Percentiles rank a stretch among this genome's conserved stretches.
These are phyloP conservation scores for Colletotrichum godetiae DNA, from an alignment of 2,329 filamentous ascomycete genomes.

Conservation along the genomic window DNA sequence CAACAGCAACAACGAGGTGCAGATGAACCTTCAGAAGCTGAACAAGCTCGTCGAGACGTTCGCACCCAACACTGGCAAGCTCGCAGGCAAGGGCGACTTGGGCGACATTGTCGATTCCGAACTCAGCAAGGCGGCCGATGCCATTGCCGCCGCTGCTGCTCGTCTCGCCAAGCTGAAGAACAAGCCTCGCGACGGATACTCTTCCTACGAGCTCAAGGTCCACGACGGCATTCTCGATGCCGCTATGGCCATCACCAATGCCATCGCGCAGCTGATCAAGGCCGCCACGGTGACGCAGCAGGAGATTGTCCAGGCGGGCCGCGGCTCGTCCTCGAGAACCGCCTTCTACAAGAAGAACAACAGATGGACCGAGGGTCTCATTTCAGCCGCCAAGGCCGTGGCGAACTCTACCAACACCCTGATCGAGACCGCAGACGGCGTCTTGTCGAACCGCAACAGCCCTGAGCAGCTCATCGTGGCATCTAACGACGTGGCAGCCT, in stretches of 20 bases:
- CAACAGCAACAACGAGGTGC: constrained; percentile 96
- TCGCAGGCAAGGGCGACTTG: constrained; percentile 84
- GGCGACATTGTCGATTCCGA: constrained; percentile 94
- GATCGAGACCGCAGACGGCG: constrained; percentile 97
- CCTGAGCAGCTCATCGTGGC: constrained; percentile 98
- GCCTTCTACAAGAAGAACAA: constrained; percentile 99
- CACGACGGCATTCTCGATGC: constrained; percentile 96
- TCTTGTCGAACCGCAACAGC: constrained; percentile 90
- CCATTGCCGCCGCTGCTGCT: constrained; percentile 91
- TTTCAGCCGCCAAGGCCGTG: constrained; percentile 96
- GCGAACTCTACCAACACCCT: constrained; percentile 93
- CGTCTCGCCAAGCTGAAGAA: constrained; percentile 92
- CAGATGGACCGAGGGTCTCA: constrained; percentile 97
- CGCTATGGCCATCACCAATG: constrained; percentile 91
- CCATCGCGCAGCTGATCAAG: constrained; percentile 94
- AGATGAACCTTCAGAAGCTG: constrained; percentile 91
- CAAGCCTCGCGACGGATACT: constrained; percentile 95
- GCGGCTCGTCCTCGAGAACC: constrained; percentile 86
- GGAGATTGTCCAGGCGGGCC: constrained; percentile 94
- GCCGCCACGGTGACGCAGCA: constrained; percentile 93
- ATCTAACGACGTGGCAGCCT: constrained; percentile 95
- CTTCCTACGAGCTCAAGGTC: constrained; percentile 95
- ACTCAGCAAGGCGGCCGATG: constrained; percentile 91
- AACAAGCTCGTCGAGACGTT: constrained; percentile 95
- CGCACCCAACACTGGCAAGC: constrained; percentile 86